These are phyloP conservation scores for Russula abietina DNA, from an alignment of 768 basidiomycete species.

Conservation along the genomic window DNA sequence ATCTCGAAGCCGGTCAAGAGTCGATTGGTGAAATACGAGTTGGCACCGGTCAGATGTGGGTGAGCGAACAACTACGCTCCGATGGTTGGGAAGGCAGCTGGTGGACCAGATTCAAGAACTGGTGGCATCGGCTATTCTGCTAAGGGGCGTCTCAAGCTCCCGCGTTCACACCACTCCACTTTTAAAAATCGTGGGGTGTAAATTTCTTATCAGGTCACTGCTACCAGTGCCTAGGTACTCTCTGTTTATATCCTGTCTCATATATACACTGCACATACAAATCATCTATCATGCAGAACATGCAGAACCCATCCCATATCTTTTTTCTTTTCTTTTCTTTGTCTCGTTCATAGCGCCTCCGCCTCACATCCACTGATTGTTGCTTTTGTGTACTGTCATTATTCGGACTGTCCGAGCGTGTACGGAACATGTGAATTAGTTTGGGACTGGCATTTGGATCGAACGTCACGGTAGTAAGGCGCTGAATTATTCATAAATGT, in stretches of 20 bases:
- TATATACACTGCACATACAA: conserved; percentile 2
- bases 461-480: not conserved
- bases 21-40: conserved; percentile 55
- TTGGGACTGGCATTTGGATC: not conserved
- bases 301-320: conserved; percentile 15
- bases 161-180: no score
- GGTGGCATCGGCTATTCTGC: conserved; percentile 78
- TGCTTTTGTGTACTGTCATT: conserved; percentile 26
- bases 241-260: not conserved
- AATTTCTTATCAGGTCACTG: not conserved
- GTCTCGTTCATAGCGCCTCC: conserved; percentile 6
- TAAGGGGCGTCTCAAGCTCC: conserved; percentile 31
- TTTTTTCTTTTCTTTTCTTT: not conserved
- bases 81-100: conserved; percentile 69
- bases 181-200: conserved; percentile 1
- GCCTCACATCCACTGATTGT: conserved; percentile 10
- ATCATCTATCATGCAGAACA: conserved; percentile 12
- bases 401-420: conserved; percentile 18
- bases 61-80: conserved; percentile 53
- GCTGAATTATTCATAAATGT: not conserved
- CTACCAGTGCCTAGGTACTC: conserved; percentile 3
- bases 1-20: conserved; percentile 67
- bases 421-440: conserved; percentile 19
- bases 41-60: conserved; percentile 84
- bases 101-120: conserved; percentile 73